Percentiles rank a stretch among this genome's conserved stretches.
These are phyloP conservation scores for Kuraishia molischiana DNA, from an alignment of 805 yeast species.

Conservation along the genomic window DNA sequence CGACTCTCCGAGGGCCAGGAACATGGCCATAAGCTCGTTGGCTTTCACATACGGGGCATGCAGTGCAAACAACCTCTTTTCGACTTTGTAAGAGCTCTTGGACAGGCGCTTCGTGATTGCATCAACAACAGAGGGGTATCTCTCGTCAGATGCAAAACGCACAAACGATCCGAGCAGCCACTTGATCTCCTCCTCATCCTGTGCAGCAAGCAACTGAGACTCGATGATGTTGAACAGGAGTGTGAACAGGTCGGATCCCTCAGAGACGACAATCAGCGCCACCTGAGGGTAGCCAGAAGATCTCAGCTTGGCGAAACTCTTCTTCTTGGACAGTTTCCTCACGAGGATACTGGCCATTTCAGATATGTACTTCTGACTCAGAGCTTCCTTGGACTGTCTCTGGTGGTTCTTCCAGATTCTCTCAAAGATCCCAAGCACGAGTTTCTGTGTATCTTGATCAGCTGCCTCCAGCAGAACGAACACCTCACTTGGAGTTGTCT, in stretches of 20 bases:
- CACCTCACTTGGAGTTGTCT: neutral
- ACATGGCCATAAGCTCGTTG: neutral
- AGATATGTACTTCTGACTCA: neutral
- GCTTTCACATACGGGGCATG: neutral
- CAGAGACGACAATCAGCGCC: neutral
- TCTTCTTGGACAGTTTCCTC: neutral
- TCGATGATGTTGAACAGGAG: neutral
- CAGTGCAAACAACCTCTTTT: neutral
- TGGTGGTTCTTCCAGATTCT: neutral
- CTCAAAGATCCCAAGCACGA: neutral
- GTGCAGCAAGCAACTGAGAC: neutral
- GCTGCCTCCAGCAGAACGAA: neutral
- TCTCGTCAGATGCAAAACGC: neutral
- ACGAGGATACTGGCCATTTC: neutral
- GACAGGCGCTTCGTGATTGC: neutral
- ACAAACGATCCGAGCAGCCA: neutral
- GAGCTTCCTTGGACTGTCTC: neutral
- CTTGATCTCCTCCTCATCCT: neutral
- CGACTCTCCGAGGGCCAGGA: neutral
- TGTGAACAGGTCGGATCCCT: neutral
- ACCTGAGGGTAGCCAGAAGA: neutral
- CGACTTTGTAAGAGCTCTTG: neutral
- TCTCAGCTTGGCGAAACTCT: neutral
- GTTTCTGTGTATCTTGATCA: neutral
- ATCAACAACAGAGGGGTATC: neutral